Evolutionary conservation across 371 early-diverging fungal species (phyloP).

Genomic region (Rhizomucor miehei): DNA sequence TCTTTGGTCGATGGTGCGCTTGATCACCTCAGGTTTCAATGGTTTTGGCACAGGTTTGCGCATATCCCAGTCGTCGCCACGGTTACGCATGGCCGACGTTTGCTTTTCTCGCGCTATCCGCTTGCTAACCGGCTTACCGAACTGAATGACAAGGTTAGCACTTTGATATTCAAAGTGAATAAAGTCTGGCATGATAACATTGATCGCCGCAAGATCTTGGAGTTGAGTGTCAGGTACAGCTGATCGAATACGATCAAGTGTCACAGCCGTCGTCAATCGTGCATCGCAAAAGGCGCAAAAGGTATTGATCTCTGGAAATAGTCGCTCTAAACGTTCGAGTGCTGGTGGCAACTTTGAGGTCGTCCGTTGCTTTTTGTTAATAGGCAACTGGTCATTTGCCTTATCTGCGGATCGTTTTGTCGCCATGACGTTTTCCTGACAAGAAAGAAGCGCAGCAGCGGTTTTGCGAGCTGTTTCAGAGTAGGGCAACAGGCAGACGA

Average conservation of each 20-base stretch:
- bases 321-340: constrained; percentile 3
- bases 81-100: constrained; percentile 8
- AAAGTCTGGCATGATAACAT: constrained; percentile 33
- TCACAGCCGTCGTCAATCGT: constrained; percentile 23
- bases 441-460: no score
- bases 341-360: background rate
- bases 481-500: no score
- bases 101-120: constrained; percentile 15
- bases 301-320: constrained; percentile 25
- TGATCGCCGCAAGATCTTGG: constrained; percentile 34
- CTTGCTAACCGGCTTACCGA: constrained; percentile 25
- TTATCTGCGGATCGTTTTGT: no score
- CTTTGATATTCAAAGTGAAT: constrained; percentile 16
- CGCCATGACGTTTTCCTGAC: no score
- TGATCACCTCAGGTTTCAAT: constrained; percentile 28
- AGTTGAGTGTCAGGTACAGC: constrained; percentile 18
- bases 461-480: no score
- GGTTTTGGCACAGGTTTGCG: background rate
- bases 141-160: constrained; percentile 11
- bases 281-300: constrained; percentile 45
- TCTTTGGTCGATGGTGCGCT: constrained; percentile 25
- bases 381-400: no score
- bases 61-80: constrained; percentile 20
- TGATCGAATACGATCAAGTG: constrained; percentile 23
- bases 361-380: no score